A percentile compares a stretch with the other conserved stretches of the same genome.
Conservation (phyloP, 768 basidiomycete genomes). For the Neoboletus subvelutipes region DNA sequence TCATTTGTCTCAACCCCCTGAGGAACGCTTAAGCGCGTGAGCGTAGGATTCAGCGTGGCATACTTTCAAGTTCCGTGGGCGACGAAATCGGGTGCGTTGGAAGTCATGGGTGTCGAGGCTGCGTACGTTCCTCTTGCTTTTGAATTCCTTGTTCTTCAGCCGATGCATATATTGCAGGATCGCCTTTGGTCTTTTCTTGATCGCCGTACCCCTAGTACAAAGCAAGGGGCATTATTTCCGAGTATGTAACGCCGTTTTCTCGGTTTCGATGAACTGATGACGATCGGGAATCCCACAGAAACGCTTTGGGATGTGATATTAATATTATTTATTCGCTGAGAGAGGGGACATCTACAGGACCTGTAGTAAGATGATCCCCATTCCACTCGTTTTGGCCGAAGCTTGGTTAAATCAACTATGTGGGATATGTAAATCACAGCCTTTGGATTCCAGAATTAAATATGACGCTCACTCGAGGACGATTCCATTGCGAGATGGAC, state of each 20-base stretch:
- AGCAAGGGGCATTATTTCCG: constrained; percentile 33
- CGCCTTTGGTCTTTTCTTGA: constrained; percentile 34
- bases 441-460: neutral
- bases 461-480: neutral
- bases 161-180: constrained; percentile 23
- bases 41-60: constrained; percentile 37
- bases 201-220: constrained; percentile 38
- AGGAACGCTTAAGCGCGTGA: neutral
- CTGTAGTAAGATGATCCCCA: too few relatives aligned
- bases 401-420: neutral
- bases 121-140: constrained; percentile 24
- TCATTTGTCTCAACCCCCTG: neutral
- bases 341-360: neutral
- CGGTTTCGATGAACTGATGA: neutral
- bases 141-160: neutral
- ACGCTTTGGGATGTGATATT: constrained; percentile 21
- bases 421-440: neutral
- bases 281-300: constrained; percentile 6
- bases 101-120: constrained; percentile 40
- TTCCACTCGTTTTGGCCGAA: neutral
- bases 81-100: constrained; percentile 32
- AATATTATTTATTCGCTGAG: neutral
- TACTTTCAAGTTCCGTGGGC: constrained; percentile 45
- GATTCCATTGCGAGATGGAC: neutral
- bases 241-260: constrained; percentile 22